A percentile compares a stretch with the other conserved stretches of the same genome.
These are phyloP conservation scores for Auriscalpium vulgare DNA, from an alignment of 768 basidiomycete species.

Conservation along the genomic window DNA sequence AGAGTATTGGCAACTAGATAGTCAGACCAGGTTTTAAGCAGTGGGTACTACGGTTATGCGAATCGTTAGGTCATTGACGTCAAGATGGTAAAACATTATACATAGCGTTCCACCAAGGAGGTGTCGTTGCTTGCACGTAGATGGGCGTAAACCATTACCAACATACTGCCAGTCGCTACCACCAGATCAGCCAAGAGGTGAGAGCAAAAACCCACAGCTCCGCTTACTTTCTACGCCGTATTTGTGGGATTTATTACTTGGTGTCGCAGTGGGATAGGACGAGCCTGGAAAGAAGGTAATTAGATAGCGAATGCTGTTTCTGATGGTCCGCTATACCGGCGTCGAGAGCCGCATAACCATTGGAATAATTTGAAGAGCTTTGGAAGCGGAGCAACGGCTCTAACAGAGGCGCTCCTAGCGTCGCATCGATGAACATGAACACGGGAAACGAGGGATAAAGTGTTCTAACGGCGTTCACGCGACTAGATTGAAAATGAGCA, in stretches of 20 bases:
- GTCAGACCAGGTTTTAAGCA: conserved; percentile 6
- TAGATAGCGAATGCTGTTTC: background rate
- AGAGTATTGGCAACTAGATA: conserved; percentile 1
- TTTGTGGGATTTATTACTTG: background rate
- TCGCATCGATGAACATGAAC: conserved; percentile 11
- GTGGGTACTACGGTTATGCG: background rate
- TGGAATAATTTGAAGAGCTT: background rate
- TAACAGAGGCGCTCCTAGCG: conserved; percentile 3
- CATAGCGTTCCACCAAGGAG: background rate
- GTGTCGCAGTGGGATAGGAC: conserved; percentile 1
- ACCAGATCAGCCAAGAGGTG: background rate
- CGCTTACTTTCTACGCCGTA: conserved; percentile 10
- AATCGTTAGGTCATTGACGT: background rate
- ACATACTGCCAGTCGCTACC: conserved; percentile 12
- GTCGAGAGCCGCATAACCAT: conserved; percentile 5
- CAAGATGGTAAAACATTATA: background rate
- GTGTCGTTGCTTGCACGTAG: background rate
- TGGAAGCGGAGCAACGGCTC: conserved; percentile 12
- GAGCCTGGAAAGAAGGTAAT: background rate
- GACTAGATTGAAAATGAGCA: background rate
- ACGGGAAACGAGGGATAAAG: conserved; percentile 9
- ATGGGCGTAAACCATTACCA: conserved; percentile 12
- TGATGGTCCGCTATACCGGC: conserved; percentile 3
- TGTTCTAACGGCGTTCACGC: conserved; percentile 9
- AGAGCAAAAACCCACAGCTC: background rate